Evolutionary conservation across 352 stramenopile species (phyloP), one percentile per base, ranked within the genome.

Genomic region (Pseudoperonospora humuli): DNA sequence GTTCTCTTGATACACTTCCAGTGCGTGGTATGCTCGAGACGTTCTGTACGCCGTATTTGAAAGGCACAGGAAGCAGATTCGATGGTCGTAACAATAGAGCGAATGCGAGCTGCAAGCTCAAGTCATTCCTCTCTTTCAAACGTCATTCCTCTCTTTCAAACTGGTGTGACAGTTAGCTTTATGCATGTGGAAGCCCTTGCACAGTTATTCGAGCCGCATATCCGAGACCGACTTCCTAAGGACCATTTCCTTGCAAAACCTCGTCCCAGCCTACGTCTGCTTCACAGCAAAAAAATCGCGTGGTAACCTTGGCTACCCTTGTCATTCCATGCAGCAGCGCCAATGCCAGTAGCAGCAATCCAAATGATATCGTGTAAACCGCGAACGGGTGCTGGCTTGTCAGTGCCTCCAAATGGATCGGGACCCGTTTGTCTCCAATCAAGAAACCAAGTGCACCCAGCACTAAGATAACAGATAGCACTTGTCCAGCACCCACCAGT

Each of bases 221-320:
- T n/a, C n/a, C n/a, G n/a, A n/a, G 33, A 1, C 3, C 14, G 0
- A 14, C 10, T 26, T 19, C 23, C 3, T 21, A 27, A n/a, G 15
- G n/a, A 46, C 20, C 34, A 29, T 21, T 29, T 48, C 23, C 15
- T 37, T n/a, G 21, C 41, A n/a, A 8, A 29, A 18, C 45, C 55
- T 52, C 33, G 55, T 64, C 57, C 57, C 57, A 62, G 37, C 17
- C 37, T 39, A 35, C 28, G 21, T 23, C 13, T 10, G 33, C 33
- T 14, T 54, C 61, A 42, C 73, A 83, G 51, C 65, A 81, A 44
- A 79, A 75, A 50, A 76, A 79, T 11, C 70, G 64, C 24, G 73
- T 85, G 21, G 74, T 43, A 24, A 52, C 48, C 41, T 78, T 70
- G 14, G 70, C 61, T 32, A 74, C 39, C 5, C 60, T 54, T 19